These are phyloP conservation scores for Penicillium angulare DNA, from an alignment of 495 filamentous ascomycete genomes.

Conservation along the genomic window DNA sequence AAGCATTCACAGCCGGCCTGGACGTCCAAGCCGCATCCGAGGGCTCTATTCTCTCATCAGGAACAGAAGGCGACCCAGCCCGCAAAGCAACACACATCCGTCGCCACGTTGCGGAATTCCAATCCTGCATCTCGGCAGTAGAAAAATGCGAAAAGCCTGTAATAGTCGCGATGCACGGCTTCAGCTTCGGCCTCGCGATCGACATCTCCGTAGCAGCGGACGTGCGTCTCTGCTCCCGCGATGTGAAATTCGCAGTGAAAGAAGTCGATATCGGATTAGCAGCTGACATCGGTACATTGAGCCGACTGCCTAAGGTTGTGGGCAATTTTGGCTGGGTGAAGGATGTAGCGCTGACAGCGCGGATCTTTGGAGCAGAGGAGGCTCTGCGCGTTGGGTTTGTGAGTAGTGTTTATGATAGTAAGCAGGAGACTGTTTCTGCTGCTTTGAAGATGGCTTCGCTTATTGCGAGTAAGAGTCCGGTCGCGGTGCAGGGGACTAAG, in stretches of 20 bases:
- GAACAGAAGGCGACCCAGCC: slow-evolving; percentile 52
- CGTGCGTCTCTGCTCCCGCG: slow-evolving; percentile 67
- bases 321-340: slow-evolving; percentile 82
- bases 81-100: slow-evolving; percentile 63
- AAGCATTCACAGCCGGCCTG: slow-evolving; percentile 79
- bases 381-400: slow-evolving; percentile 83
- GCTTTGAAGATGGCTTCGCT: slow-evolving; percentile 64
- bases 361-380: slow-evolving; percentile 76
- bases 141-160: slow-evolving; percentile 94
- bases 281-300: slow-evolving; percentile 88
- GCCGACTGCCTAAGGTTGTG: slow-evolving; percentile 81
- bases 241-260: slow-evolving; percentile 74
- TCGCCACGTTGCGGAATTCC: slow-evolving; percentile 71
- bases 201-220: slow-evolving; percentile 79
- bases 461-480: slow-evolving; percentile 81
- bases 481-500: slow-evolving; percentile 92
- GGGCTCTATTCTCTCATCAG: slow-evolving; percentile 18
- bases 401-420: slow-evolving; percentile 67
- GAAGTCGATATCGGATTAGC: slow-evolving; percentile 96
- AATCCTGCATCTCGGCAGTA: slow-evolving; percentile 69
- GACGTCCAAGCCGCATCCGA: slow-evolving; percentile 69
- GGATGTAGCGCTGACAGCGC: slow-evolving; percentile 77
- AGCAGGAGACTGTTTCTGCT: slow-evolving; percentile 57
- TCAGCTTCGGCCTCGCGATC: slow-evolving; percentile 77
- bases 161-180: slow-evolving; percentile 80